Conservation (phyloP, 192 early-diverging fungal species). For the Backusella circina region DNA sequence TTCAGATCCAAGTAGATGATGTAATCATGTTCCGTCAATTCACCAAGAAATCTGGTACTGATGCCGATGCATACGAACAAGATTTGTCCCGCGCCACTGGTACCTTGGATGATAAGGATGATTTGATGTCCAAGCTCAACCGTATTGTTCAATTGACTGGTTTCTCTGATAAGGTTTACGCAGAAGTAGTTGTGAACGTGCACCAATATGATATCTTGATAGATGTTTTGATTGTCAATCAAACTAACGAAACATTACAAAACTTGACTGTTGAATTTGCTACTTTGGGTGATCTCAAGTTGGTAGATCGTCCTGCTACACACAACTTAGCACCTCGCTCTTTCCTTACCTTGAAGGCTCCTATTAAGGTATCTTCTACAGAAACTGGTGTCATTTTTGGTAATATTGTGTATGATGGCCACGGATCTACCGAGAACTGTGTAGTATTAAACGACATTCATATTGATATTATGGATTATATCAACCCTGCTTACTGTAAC, state of each 20-base stretch:
- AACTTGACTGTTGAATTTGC: conserved; percentile 98
- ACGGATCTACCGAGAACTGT: conserved; percentile 86
- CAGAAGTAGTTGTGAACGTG: conserved; percentile 95
- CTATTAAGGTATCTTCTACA: conserved; percentile 97
- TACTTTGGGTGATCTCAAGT: conserved; percentile 95
- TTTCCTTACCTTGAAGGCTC: conserved; percentile 94
- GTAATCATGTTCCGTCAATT: conserved; percentile 85
- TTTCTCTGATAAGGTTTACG: conserved; percentile 98
- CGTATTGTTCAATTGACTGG: conserved; percentile 95
- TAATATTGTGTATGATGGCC: conserved; percentile 98
- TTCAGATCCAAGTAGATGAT: conserved; percentile 83
- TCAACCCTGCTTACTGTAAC: conserved; percentile 86
- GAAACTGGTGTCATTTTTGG: conserved; percentile 98
- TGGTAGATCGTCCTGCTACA: conserved; percentile 89
- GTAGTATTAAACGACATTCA: conserved; percentile 97
- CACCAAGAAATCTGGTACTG: conserved; percentile 62
- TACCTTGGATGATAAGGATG: conserved; percentile 60
- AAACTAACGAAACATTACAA: conserved; percentile 91
- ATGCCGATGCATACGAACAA: conserved; percentile 78
- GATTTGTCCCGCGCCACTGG: conserved; percentile 91
- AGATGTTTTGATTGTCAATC: conserved; percentile 96
- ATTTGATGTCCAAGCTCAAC: conserved; percentile 88
- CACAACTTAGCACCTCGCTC: conserved; percentile 88
- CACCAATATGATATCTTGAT: conserved; percentile 97
- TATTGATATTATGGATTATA: conserved; percentile 99